Conservation (phyloP, 495 filamentous ascomycete species). For the Penicillium lividum region DNA sequence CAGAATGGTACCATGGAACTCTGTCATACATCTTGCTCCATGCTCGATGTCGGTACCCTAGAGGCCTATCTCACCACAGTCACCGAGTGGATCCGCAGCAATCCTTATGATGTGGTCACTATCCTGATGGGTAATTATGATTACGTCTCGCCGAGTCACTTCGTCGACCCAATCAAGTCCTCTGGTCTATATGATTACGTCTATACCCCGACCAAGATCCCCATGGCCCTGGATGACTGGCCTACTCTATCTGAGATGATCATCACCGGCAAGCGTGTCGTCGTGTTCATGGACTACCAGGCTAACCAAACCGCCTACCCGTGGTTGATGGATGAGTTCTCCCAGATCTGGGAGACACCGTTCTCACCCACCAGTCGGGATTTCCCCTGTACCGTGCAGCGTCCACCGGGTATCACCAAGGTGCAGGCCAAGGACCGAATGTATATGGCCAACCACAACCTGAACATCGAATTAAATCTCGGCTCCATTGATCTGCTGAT, state of each 20-base stretch:
- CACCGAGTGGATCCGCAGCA: conserved; percentile 66
- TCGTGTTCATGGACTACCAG: conserved; percentile 79
- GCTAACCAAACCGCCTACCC: conserved; percentile 77
- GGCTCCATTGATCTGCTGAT: conserved; percentile 65
- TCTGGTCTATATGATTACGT: conserved; percentile 69
- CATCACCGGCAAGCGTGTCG: conserved; percentile 58
- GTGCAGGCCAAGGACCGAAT: conserved; percentile 60
- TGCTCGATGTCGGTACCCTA: conserved; percentile 77
- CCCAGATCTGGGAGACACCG: conserved; percentile 67
- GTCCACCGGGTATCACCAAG: conserved; percentile 57
- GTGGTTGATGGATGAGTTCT: conserved; percentile 65
- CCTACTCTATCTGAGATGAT: conserved; percentile 83
- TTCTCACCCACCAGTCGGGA: conserved; percentile 58
- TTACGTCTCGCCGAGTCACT: conserved; percentile 60
- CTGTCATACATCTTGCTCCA: conserved; percentile 76
- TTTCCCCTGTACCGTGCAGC: conserved; percentile 61
- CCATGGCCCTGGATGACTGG: conserved; percentile 76
- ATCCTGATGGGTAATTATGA: conserved; percentile 85
- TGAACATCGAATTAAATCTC: conserved; percentile 71
- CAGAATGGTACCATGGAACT: conserved; percentile 60
- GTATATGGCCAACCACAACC: conserved; percentile 92
- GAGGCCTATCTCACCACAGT: conserved; percentile 71
- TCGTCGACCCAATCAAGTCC: conserved; percentile 58
- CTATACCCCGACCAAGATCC: conserved; percentile 68
- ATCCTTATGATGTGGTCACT: conserved; percentile 92